Evolutionary conservation across 2,329 filamentous ascomycete species (phyloP), one percentile per base, ranked within the genome.

Genomic region (Dothiorella sarmentorum): DNA sequence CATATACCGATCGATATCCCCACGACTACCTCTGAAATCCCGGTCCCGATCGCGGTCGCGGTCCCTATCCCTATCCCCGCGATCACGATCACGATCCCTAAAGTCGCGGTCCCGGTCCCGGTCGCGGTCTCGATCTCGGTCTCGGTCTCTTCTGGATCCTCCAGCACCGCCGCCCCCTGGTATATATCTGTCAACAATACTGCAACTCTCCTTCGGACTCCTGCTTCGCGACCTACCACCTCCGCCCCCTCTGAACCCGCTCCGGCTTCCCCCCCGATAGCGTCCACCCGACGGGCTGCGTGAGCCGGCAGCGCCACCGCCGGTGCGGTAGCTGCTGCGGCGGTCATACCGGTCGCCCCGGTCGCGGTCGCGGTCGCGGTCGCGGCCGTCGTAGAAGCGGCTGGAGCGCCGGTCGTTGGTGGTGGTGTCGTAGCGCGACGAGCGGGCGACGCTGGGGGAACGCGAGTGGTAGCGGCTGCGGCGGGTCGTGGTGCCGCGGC

Each of bases 1-100:
- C 4, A 75, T 67, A 58, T 75, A 75, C 6, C 73, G 67, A 64
- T 76, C 73, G 43, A 75, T 74, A 4, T 71, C 70, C 18, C 61
- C 63, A 5, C 72, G 64, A 3, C 68, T 67, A 5, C 65, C 63
- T 26, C 61, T 43, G 7, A 73, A 68, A 24, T 78, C 76, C 10
- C 74, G 68, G 37, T 76, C 74, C 7, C 45, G 17, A 20, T 37
- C 64, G 5, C 63, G 44, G 6, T 66, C 63, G 2, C 61, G 26
- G 3, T 62, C 63, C 15, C 56, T 7, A n/a, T 59, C 56, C 17
- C 42, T 18, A 42, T 72, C 73, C n/a, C n/a, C n/a, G 22, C 70
- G 66, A 60, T 72, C 70, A 4, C 70, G 68, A 17, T 38, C 18
- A 74, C 74, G 3, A 63, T 38, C 69, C 67, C 47, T 72, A 70